phyloP scores from a whole-genome alignment of 1,284 basidiomycete genomes.

The Trichosporon sp. region DNA sequence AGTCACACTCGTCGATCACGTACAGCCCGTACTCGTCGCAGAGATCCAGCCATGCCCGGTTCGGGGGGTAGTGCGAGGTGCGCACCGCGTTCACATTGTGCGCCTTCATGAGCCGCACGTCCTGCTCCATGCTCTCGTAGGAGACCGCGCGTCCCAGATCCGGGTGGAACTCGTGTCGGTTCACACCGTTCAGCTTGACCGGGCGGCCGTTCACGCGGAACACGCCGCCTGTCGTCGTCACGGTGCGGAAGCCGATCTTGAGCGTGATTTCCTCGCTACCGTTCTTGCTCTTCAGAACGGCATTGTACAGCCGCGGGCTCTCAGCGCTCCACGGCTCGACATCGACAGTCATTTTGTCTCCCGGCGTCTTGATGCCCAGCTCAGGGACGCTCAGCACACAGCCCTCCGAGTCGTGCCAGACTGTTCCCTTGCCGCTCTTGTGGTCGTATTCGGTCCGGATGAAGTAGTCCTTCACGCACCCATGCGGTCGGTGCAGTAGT shows the following conservation, averaged over 20 bases:
- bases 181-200: conserved; percentile 25
- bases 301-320: conserved; percentile 19
- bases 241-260: conserved; percentile 29
- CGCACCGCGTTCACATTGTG: conserved; percentile 33
- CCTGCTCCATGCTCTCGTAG: conserved; percentile 23
- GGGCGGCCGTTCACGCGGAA: conserved; percentile 30
- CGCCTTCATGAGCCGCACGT: conserved; percentile 28
- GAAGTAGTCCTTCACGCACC: conserved; percentile 20
- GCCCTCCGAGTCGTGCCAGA: conserved; percentile 24
- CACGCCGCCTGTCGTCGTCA: conserved; percentile 16
- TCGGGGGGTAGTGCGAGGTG: conserved; percentile 27
- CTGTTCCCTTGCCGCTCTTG: conserved; percentile 15
- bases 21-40: conserved; percentile 32
- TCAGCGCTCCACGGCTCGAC: conserved; percentile 29
- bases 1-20: conserved; percentile 30
- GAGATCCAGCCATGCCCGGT: conserved; percentile 25
- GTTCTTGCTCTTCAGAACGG: conserved; percentile 6
- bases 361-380: conserved; percentile 22
- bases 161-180: conserved; percentile 32
- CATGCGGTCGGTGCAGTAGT: conserved; percentile 21
- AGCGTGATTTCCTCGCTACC: conserved; percentile 21
- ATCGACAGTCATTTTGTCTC: conserved; percentile 11
- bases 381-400: conserved; percentile 21
- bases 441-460: conserved; percentile 23
- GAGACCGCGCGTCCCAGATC: conserved; percentile 19